Base-by-base conservation (phyloP, 2,329 filamentous ascomycete genomes). In the Dryadomyces quercus-mongolicae region DNA sequence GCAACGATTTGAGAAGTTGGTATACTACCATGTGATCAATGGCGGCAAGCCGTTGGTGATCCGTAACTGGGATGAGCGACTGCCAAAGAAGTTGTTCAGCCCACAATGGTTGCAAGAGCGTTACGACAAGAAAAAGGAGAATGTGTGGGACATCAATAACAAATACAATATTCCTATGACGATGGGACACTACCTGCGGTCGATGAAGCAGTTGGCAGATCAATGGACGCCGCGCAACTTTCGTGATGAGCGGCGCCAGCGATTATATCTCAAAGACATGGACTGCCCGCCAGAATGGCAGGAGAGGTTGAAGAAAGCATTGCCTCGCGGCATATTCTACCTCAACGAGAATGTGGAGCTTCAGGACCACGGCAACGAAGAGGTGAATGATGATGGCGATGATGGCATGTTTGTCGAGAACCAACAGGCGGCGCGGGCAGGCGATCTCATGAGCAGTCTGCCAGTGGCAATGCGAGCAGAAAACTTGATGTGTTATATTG, bases 401-500 rank as follows among this genome's bases (percentile, higher is more conserved):
- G 62, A 68, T 18, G 66, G 68, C 53, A 58, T 67, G 3, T 75
- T 76, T 40, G 71, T 75, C 51, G 70, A 72, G 49, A 74, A 67
- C 40, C 68, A 74, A 44, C 77, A 76, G 0, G 77, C 84, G 51
- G 86, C 85, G 2, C 80, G 83, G 48, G 85, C 90, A 2, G 92
- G 92, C 7, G 93, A 98, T 64, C 71, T 98, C 38, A 98, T 98
- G 93, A 95, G 90, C 66, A 91, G 86, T 62, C 76, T 98, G 5
- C 89, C 90, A 0, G 72, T 77, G 46, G 81, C 85, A 45, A 96
- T 96, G 88, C 85, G 90, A 50, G 93, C 93, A 0, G 84, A 95
- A 65, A 98, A 98, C 59, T 75, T 98, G 61, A 96, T 96, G 93
- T 97, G 92, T 67, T 98, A 98, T 63, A 85, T 97, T 62, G 93